Evolutionary conservation across 2,329 filamentous ascomycete species (phyloP).

Genomic region (Claviceps capensis): DNA sequence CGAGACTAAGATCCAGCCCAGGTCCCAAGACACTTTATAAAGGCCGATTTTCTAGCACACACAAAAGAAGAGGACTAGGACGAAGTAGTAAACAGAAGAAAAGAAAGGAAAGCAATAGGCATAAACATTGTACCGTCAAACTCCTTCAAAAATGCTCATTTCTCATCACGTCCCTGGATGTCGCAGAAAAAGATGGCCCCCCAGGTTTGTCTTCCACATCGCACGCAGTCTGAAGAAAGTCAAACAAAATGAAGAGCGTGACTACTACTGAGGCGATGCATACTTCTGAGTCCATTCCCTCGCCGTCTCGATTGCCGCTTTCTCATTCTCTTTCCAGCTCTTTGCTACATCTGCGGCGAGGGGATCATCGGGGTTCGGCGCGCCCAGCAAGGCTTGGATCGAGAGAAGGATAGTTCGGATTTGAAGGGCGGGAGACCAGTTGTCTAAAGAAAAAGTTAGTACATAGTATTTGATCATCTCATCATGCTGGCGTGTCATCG

Average conservation of each 20-base stretch:
- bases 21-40: background rate
- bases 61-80: background rate
- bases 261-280: slow-evolving; percentile 37
- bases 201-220: background rate
- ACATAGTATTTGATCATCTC: background rate
- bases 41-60: background rate
- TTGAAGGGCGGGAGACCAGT: slow-evolving; percentile 96
- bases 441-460: slow-evolving; percentile 43
- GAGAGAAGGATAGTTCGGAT: slow-evolving; percentile 98
- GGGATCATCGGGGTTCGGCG: slow-evolving; percentile 96
- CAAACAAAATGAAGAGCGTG: background rate
- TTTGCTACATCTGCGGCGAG: slow-evolving; percentile 95
- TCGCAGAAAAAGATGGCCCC: slow-evolving; percentile 5
- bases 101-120: background rate
- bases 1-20: slow-evolving; percentile 4
- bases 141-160: slow-evolving; percentile 13
- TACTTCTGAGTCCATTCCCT: slow-evolving; percentile 84
- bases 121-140: slow-evolving; percentile 7
- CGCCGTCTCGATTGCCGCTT: slow-evolving; percentile 81
- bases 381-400: slow-evolving; percentile 90
- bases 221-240: background rate
- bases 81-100: background rate
- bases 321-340: slow-evolving; percentile 94
- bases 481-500: background rate
- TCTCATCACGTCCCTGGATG: slow-evolving; percentile 5